Evolutionary conservation across 179 eudicot genomes (phyloP).

Genomic region (Silene noctiflora): DNA sequence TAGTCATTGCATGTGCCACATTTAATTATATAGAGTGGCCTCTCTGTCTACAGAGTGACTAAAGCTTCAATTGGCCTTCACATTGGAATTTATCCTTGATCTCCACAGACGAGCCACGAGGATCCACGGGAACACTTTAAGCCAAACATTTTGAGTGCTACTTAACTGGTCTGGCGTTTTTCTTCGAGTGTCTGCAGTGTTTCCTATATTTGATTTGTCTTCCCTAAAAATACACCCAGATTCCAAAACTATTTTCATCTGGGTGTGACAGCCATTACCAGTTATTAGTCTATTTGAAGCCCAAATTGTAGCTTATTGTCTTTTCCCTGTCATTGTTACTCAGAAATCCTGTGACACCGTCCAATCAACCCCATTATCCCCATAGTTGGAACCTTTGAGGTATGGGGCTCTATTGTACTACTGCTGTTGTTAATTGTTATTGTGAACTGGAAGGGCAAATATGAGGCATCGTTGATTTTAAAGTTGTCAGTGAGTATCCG

Average conservation of each 20-base stretch:
- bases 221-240: neutral
- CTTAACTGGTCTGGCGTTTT: neutral
- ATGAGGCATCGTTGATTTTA: neutral
- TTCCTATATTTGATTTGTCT: neutral
- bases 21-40: neutral
- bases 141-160: conserved; percentile 1
- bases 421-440: neutral
- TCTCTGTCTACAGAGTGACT: neutral
- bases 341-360: neutral
- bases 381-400: neutral
- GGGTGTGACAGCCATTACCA: neutral
- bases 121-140: neutral
- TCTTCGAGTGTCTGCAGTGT: neutral
- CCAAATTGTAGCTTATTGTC: neutral
- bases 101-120: neutral
- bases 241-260: neutral
- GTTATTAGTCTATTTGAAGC: conserved; percentile 5
- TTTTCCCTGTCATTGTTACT: neutral
- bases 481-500: neutral
- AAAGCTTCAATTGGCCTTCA: neutral
- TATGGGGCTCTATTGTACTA: neutral
- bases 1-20: neutral
- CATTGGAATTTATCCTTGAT: neutral
- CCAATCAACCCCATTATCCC: neutral
- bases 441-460: neutral